Evolutionary conservation across 1,284 basidiomycete species (phyloP).

Genomic region (Volvariella surrecta): DNA sequence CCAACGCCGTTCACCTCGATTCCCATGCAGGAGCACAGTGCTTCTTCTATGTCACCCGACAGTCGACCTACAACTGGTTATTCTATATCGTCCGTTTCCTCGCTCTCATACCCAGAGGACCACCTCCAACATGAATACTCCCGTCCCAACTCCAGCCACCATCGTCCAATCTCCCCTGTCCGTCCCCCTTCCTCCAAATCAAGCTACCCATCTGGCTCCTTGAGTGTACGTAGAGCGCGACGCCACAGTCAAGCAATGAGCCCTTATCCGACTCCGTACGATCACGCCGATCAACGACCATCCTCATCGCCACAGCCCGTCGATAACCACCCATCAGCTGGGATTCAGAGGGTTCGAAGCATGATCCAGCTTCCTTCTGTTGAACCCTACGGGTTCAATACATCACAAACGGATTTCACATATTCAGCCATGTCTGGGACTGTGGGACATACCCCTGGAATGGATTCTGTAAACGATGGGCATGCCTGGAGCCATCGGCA

Average conservation of each 20-base stretch:
- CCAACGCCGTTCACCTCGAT: slow-evolving; percentile 56
- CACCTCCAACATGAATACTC: slow-evolving; percentile 51
- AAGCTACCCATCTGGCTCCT: slow-evolving; percentile 40
- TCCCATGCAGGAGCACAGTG: slow-evolving; percentile 59
- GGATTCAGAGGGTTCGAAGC: slow-evolving; percentile 62
- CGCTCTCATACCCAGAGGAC: slow-evolving; percentile 61
- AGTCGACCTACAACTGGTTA: slow-evolving; percentile 77
- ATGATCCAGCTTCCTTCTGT: slow-evolving; percentile 71
- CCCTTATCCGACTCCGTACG: slow-evolving; percentile 75
- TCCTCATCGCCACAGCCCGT: slow-evolving; percentile 66
- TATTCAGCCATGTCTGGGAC: slow-evolving; percentile 49
- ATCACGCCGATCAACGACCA: slow-evolving; percentile 56
- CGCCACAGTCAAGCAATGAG: slow-evolving; percentile 78
- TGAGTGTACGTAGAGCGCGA: slow-evolving; percentile 60
- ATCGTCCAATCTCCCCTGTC: slow-evolving; percentile 50
- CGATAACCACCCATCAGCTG: slow-evolving; percentile 38
- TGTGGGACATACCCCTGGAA: slow-evolving; percentile 35
- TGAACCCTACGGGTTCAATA: slow-evolving; percentile 56
- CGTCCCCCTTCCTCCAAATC: slow-evolving; percentile 58
- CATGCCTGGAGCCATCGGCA: slow-evolving; percentile 35
- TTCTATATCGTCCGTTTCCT: slow-evolving; percentile 70
- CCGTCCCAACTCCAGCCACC: slow-evolving; percentile 63
- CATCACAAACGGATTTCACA: slow-evolving; percentile 66
- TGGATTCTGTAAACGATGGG: slow-evolving; percentile 36
- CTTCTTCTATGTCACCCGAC: slow-evolving; percentile 70